Conservation (phyloP, 2,329 filamentous ascomycete species). For the Pleomassaria siparia region DNA sequence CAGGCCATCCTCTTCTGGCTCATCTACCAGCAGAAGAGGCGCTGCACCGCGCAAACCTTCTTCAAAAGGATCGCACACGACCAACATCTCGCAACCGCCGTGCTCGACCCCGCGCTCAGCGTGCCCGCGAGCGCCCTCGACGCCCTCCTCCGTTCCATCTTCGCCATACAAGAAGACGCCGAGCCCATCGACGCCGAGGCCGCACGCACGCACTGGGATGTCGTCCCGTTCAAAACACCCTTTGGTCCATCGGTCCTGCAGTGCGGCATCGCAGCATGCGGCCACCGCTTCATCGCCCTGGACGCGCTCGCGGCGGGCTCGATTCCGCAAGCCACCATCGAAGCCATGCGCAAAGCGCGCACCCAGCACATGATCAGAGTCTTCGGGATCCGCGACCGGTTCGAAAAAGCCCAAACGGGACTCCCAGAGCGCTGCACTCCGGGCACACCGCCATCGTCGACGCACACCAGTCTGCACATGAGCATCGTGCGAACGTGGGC, state of each 20-base stretch:
- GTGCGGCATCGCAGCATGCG: constrained; percentile 25
- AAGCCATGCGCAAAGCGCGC: constrained; percentile 18
- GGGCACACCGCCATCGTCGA: constrained; percentile 22
- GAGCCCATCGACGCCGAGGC: constrained; percentile 10
- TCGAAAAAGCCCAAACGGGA: constrained; percentile 25
- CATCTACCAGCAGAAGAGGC: constrained; percentile 26
- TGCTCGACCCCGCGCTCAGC: constrained; percentile 17
- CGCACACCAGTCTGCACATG: constrained; percentile 31
- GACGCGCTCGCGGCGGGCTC: neutral
- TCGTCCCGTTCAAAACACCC: constrained; percentile 28
- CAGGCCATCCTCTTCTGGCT: constrained; percentile 40
- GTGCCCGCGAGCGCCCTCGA: constrained; percentile 16
- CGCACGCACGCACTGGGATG: constrained; percentile 6
- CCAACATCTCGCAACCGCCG: constrained; percentile 23
- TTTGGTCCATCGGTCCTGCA: constrained; percentile 32
- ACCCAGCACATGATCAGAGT: constrained; percentile 23
- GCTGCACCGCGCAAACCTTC: constrained; percentile 34
- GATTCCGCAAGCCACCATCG: too few relatives aligned
- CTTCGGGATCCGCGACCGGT: constrained; percentile 21
- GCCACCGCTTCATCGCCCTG: constrained; percentile 11
- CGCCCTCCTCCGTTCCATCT: constrained; percentile 28
- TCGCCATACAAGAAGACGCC: constrained; percentile 16
- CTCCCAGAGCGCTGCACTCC: constrained; percentile 24
- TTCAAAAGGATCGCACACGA: constrained; percentile 23
- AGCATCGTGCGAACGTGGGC: constrained; percentile 30